Evolutionary conservation across 225 moss, liverwort and hornwort species (phyloP).

Genomic region (Polytrichum commune): DNA sequence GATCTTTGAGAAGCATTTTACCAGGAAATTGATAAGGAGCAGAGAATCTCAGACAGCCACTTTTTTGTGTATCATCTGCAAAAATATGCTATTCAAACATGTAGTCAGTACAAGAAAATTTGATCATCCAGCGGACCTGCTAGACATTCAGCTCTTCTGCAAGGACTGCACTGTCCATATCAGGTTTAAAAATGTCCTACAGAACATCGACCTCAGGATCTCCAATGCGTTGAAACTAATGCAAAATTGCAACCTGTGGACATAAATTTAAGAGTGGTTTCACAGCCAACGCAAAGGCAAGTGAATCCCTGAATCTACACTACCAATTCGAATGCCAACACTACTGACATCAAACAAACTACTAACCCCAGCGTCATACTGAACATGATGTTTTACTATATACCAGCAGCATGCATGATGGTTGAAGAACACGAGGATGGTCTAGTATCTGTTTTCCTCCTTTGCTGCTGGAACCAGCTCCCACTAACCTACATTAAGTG

Average conservation of each 20-base stretch:
- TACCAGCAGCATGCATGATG: not conserved
- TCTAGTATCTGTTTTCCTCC: not conserved
- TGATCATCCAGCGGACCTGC: too few species aligned
- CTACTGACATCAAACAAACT: not conserved
- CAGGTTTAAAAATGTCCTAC: not conserved
- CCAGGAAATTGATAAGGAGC: too few species aligned
- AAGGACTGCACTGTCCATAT: too few species aligned
- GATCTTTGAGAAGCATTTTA: too few species aligned
- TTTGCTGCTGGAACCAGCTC: not conserved
- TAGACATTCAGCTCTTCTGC: too few species aligned
- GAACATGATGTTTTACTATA: not conserved
- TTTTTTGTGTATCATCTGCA: too few species aligned
- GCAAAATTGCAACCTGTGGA: constrained; percentile 8
- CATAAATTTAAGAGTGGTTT: not conserved
- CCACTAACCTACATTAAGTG: not conserved
- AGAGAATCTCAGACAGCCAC: too few species aligned
- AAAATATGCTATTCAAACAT: too few species aligned
- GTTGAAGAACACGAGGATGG: not conserved
- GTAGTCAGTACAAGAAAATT: too few species aligned
- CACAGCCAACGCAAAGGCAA: not conserved
- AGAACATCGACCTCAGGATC: not conserved
- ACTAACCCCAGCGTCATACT: not conserved
- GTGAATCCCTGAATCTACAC: not conserved
- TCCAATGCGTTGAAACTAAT: not conserved
- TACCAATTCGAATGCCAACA: not conserved